These are phyloP conservation scores for Kwoniella heveanensis DNA, from an alignment of 768 basidiomycete genomes.

Conservation along the genomic window DNA sequence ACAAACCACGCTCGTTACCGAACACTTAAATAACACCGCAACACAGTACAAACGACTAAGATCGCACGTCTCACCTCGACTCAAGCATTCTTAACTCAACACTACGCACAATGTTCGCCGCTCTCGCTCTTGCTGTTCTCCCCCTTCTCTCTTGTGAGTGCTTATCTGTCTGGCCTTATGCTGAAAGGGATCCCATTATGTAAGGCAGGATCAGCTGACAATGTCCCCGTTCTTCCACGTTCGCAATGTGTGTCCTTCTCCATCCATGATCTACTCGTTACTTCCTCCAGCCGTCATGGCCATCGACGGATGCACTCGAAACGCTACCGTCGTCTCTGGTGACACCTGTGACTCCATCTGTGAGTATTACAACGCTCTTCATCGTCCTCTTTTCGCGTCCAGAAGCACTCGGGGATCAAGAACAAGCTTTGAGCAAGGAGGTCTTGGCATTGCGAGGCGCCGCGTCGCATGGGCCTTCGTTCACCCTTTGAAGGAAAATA, in stretches of 20 bases:
- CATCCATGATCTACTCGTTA: neutral
- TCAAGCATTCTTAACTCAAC: neutral
- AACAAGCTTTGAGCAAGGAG: neutral
- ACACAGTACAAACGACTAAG: slow-evolving; percentile 6
- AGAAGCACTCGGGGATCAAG: no score
- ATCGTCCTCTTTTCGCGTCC: no score
- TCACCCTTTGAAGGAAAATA: neutral
- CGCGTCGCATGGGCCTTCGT: no score
- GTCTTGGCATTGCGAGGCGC: neutral
- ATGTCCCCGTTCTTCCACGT: no score
- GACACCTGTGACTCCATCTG: slow-evolving; percentile 72
- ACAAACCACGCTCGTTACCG: neutral
- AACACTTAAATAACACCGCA: neutral
- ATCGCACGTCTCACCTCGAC: neutral
- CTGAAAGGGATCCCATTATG: no score
- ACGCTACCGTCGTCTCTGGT: slow-evolving; percentile 63
- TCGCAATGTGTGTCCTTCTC: no score
- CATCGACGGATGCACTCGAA: slow-evolving; percentile 62
- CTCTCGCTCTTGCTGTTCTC: slow-evolving; percentile 58
- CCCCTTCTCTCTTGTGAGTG: slow-evolving; percentile 60
- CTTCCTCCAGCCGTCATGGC: slow-evolving; percentile 36
- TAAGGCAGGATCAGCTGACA: no score
- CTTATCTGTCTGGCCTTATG: no score
- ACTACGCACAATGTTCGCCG: slow-evolving; percentile 35
- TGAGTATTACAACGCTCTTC: slow-evolving; percentile 22